These are phyloP conservation scores for Biscutella auriculata DNA, from an alignment of 441 rosid species.

Conservation along the genomic window DNA sequence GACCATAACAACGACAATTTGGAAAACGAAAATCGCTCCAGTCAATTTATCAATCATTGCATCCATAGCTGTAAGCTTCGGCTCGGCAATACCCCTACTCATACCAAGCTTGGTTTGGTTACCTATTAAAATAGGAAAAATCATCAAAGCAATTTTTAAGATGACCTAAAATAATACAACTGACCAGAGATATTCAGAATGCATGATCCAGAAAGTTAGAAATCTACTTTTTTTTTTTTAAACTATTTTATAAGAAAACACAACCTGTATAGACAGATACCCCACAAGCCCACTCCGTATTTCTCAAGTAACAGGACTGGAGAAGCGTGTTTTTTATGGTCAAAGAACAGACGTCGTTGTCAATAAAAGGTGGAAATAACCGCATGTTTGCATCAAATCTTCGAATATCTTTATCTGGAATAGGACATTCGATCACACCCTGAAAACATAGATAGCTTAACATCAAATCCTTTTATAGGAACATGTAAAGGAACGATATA, in stretches of 20 bases:
- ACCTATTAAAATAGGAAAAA: slow-evolving; percentile 32
- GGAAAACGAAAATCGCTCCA: slow-evolving; percentile 96
- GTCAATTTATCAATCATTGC: slow-evolving; percentile 99
- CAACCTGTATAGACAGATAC: slow-evolving; percentile 91
- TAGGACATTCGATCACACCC: slow-evolving; percentile 97
- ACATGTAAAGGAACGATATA: neutral
- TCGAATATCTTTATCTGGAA: slow-evolving; percentile 90
- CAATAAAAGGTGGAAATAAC: slow-evolving; percentile 90
- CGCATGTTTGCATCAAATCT: slow-evolving; percentile 98
- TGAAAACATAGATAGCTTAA: slow-evolving; percentile 20
- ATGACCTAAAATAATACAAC: neutral
- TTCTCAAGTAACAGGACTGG: slow-evolving; percentile 93
- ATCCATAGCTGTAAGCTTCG: slow-evolving; percentile 97
- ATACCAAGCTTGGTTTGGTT: slow-evolving; percentile 97
- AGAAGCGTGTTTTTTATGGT: slow-evolving; percentile 91
- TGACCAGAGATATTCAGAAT: neutral
- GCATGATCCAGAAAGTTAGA: neutral
- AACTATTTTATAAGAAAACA: slow-evolving; percentile 5
- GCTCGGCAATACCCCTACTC: slow-evolving; percentile 96
- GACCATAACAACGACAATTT: slow-evolving; percentile 90
- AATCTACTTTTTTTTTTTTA: neutral
- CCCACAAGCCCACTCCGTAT: slow-evolving; percentile 99
- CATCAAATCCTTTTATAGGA: neutral
- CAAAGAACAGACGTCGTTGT: slow-evolving; percentile 86
- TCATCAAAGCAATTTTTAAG: neutral